Percentiles rank a stretch among this genome's conserved stretches.
These are phyloP conservation scores for Kurtzmaniella quercitrusa DNA, from an alignment of 1,139 yeast species.

Conservation along the genomic window DNA sequence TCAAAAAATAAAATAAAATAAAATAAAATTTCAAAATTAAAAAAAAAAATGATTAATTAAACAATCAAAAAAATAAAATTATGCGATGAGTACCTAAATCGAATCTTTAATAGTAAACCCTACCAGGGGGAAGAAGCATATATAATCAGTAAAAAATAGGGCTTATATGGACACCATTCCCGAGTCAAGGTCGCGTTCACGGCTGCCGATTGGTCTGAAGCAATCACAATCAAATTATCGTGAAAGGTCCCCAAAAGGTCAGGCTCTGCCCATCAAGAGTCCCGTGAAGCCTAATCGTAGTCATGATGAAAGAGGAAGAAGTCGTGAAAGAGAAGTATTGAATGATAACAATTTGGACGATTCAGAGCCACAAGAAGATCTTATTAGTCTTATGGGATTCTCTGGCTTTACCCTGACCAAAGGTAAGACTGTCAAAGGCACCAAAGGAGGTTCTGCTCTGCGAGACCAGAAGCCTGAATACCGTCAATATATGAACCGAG, in stretches of 20 bases:
- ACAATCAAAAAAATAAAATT: not conserved
- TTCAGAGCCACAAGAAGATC: conserved; percentile 19
- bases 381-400: conserved; percentile 60
- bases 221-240: conserved; percentile 10
- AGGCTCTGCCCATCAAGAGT: conserved; percentile 4
- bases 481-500: conserved; percentile 67
- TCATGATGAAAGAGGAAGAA: conserved; percentile 20
- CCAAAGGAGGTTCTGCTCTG: conserved; percentile 44
- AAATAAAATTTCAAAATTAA: no score
- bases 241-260: conserved; percentile 14
- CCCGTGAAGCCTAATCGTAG: conserved; percentile 4
- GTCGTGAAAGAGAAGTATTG: conserved; percentile 15
- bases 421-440: conserved; percentile 52
- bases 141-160: not conserved
- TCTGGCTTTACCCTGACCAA: conserved; percentile 58
- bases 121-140: not conserved
- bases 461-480: conserved; percentile 44
- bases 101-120: not conserved
- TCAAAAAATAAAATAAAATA: not conserved
- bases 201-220: conserved; percentile 16
- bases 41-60: no score
- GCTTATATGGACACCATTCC: not conserved
- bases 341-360: not conserved
- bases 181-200: conserved; percentile 17
- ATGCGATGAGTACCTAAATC: not conserved